Evolutionary conservation across 2,329 filamentous ascomycete species (phyloP), one percentile per base, ranked within the genome.

Genomic region (Juglanconis oblonga): DNA sequence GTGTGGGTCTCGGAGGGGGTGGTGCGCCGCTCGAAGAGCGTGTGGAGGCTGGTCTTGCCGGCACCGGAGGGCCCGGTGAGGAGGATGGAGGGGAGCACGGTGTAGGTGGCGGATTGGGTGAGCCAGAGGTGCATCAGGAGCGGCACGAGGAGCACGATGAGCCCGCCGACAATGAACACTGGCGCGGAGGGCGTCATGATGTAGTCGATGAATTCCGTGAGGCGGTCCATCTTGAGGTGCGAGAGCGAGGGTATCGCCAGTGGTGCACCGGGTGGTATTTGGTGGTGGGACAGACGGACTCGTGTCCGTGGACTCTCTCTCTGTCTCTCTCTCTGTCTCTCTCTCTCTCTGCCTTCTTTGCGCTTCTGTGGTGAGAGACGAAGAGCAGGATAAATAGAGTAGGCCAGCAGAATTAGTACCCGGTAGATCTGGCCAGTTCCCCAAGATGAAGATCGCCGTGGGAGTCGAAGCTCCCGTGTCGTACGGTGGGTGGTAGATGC

Each of bases 1-100:
- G 83, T 85, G 73, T 85, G 81, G n/a, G 84, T 87, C 59, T 73
- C 68, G 58, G 75, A 70, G 58, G 73, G 69, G 54, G 67, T 55
- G 64, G 74, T 70, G 68, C 83, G 83, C 67, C 83, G 81, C 75
- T 88, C 83, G 67, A 86, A 79, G 67, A 95, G 82, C 29, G 91
- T 92, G n/a, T 92, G 77, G 38, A 98, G 85, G 8, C 90, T 84
- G 0, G 95, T 98, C 79, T 98, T 99, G 69, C 95, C 95, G 53
- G 86, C 84, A 64, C 88, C 90, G 58, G 88, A 87, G 14, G 94
- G 92, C 1, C 95, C 95, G 52, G 93, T 73, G 48, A 97, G 83
- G 9, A 97, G 79, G 62, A 98, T 86, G 7, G 88, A 89, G 53
- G 94, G 92, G 32, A 90, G 83, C 13, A 80, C 81, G 42, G 85